A percentile compares a stretch with the other conserved stretches of the same genome.
phyloP scores from a whole-genome alignment of 208 protist genomes.

The Phytomonas sp. region DNA sequence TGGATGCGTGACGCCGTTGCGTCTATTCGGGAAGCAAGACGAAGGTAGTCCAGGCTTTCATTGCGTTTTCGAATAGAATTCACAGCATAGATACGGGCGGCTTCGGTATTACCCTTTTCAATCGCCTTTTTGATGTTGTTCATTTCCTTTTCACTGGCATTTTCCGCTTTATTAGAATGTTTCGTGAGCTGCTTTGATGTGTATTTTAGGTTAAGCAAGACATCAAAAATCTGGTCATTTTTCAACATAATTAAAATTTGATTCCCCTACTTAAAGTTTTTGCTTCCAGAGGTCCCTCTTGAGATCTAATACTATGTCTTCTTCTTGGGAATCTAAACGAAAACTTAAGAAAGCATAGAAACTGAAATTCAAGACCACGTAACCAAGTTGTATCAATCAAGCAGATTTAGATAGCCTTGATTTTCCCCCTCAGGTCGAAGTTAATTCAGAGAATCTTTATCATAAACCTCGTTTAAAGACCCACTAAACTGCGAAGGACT shows the following conservation, averaged over 20 bases:
- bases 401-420: neutral
- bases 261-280: slow-evolving; percentile 9
- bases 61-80: slow-evolving; percentile 97
- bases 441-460: neutral
- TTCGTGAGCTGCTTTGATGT: slow-evolving; percentile 92
- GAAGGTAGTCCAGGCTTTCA: slow-evolving; percentile 92
- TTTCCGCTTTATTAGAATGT: slow-evolving; percentile 76
- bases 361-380: neutral
- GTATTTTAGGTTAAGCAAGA: slow-evolving; percentile 96
- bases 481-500: neutral
- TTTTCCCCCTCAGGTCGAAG: neutral
- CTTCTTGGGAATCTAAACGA: neutral
- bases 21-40: slow-evolving; percentile 93
- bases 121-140: slow-evolving; percentile 92
- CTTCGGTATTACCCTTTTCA: slow-evolving; percentile 95
- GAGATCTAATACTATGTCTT: neutral
- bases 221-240: slow-evolving; percentile 75
- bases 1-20: slow-evolving; percentile 93
- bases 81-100: slow-evolving; percentile 97
- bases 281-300: neutral
- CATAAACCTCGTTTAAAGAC: neutral
- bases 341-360: neutral
- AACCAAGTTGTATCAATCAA: neutral
- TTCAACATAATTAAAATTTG: slow-evolving; percentile 38
- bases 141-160: slow-evolving; percentile 90